Base-by-base conservation (phyloP, 257 asterid genomes). In the Solanum tarijense region DNA sequence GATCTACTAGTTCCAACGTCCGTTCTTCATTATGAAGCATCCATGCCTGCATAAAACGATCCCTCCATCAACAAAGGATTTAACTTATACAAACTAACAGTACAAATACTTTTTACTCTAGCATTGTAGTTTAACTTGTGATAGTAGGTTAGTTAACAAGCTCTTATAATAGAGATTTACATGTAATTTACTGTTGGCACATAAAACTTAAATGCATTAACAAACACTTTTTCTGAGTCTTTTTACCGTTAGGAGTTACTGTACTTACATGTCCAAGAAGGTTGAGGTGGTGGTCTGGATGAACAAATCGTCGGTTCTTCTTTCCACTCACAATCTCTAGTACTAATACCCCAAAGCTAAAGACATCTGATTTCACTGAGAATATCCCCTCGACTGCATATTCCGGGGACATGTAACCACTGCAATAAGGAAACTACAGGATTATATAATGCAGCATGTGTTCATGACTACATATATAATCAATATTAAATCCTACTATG, bases 331-430 rank as follows among this genome's bases (percentile, higher is more conserved):
- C 81, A n/a, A 91, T 89, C 87, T 91, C 92, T 41, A 90, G 48
- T 38, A 87, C 39, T 35, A 90, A 9, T 58, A 91, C 90, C 4
- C 91, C 92, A 12, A 90, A 85, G 71, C 92, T 91, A 46, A 90
- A 90, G 27, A 90, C 92, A 35, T 90, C 92, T 38, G 92, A 87
- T 84, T 90, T 91, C 34, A 83, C 88, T 21, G 91, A 90, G 36
- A 91, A 89, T 32, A 25, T 74, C 32, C 92, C 90, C 9, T 83
- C 89, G 18, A 89, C 88, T 35, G 89, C 87, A 41, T 90, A 90
- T 43, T 90, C 91, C 2, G 90, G 92, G n/a, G 91, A 86, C 90
- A 55, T 55, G 65, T 55, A 55, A 55, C 65, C n/a, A 55, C 65
- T 55, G 65, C n/a, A 18, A 18, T 55, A 52, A 71, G 46, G 31